Percentiles rank a stretch among this genome's conserved stretches.
Conservation (phyloP, 2,329 filamentous ascomycete genomes). For the Ceratocystis variospora region DNA sequence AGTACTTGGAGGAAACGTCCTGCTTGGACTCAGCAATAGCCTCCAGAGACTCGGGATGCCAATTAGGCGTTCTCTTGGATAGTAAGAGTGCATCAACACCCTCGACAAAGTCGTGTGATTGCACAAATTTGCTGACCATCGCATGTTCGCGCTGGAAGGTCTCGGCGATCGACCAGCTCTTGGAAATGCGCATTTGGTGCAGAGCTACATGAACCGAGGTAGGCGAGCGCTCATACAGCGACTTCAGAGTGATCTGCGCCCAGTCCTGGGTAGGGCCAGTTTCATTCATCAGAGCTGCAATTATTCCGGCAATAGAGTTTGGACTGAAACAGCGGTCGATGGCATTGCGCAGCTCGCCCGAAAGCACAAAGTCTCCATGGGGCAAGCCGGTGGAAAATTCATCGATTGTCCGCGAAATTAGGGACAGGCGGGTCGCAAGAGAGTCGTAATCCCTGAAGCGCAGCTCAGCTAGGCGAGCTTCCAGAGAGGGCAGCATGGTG, state of each 20-base stretch:
- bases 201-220: conserved; percentile 76
- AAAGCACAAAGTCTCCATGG: conserved; percentile 48
- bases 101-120: conserved; percentile 77
- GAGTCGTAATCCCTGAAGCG: conserved; percentile 66
- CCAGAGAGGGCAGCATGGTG: conserved; percentile 65
- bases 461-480: conserved; percentile 76
- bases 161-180: conserved; percentile 65
- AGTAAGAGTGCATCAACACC: conserved; percentile 44
- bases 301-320: conserved; percentile 53
- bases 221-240: conserved; percentile 66
- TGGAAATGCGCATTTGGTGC: conserved; percentile 64
- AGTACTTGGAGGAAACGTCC: conserved; percentile 45
- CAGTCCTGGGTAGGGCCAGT: conserved; percentile 47
- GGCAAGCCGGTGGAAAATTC: conserved; percentile 84
- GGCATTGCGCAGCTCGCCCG: conserved; percentile 57
- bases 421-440: conserved; percentile 46
- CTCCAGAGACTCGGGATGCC: conserved; percentile 62
- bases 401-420: conserved; percentile 78
- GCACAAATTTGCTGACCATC: conserved; percentile 81
- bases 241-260: conserved; percentile 64
- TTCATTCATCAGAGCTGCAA: conserved; percentile 46
- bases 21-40: conserved; percentile 39
- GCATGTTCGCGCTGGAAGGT: conserved; percentile 76
- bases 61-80: conserved; percentile 42
- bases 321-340: conserved; percentile 75